Evolutionary conservation across 1,284 basidiomycete genomes (phyloP).

Genomic region (Cryptococcus sp.): DNA sequence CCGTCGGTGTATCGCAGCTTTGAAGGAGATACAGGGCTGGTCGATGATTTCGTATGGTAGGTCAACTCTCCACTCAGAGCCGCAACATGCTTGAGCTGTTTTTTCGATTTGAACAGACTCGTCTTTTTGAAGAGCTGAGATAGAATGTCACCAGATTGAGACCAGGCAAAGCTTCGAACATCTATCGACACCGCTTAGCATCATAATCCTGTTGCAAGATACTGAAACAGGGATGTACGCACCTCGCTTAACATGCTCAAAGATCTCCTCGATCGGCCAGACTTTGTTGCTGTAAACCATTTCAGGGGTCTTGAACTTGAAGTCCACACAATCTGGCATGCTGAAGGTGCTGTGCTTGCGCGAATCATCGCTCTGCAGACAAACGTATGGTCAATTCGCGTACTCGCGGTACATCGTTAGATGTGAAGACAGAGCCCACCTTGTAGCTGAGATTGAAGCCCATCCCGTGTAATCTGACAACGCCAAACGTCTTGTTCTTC

Average conservation of each 20-base stretch:
- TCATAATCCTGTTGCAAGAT: background rate
- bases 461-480: constrained; percentile 70
- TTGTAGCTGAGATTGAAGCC: constrained; percentile 56
- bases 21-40: constrained; percentile 15
- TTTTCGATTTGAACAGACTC: constrained; percentile 42
- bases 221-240: constrained; percentile 50
- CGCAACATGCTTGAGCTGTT: constrained; percentile 34
- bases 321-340: constrained; percentile 57
- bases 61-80: constrained; percentile 15
- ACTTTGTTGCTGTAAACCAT: constrained; percentile 85
- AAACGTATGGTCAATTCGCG: background rate
- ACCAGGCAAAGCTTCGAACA: constrained; percentile 49
- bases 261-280: constrained; percentile 80
- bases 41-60: background rate
- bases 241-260: constrained; percentile 77
- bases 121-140: constrained; percentile 51
- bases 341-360: constrained; percentile 53
- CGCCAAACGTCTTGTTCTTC: constrained; percentile 68
- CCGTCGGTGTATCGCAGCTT: constrained; percentile 21
- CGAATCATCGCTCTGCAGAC: constrained; percentile 51
- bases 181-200: constrained; percentile 22
- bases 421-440: constrained; percentile 27
- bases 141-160: constrained; percentile 52
- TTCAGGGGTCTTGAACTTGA: constrained; percentile 58
- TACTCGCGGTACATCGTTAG: background rate